Conservation (phyloP, 371 early-diverging fungal genomes). For the Amoeboaphelidium protococcarum region DNA sequence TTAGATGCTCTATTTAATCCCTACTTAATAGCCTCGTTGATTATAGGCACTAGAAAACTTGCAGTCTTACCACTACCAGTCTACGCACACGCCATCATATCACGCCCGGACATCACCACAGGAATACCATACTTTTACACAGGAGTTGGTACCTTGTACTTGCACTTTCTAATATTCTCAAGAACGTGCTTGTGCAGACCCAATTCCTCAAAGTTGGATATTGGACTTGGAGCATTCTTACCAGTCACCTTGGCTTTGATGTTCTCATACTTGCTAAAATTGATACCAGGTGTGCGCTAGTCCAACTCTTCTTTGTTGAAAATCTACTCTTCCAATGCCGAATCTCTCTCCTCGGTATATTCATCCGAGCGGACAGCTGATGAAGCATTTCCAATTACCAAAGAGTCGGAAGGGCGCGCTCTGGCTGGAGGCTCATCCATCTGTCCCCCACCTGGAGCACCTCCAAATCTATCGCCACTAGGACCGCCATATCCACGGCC, state of each 20-base stretch:
- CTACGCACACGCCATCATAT: conserved; percentile 73
- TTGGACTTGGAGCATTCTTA: not conserved
- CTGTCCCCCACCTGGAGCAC: too few relatives aligned
- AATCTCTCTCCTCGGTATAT: not conserved
- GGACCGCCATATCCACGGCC: too few relatives aligned
- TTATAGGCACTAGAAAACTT: conserved; percentile 74
- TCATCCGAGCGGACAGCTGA: not conserved
- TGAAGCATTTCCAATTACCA: not conserved
- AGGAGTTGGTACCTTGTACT: conserved; percentile 66
- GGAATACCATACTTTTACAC: conserved; percentile 88
- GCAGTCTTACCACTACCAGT: conserved; percentile 98
- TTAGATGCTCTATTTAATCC: not conserved
- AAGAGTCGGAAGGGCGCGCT: too few relatives aligned
- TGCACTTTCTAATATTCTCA: not conserved
- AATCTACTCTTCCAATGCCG: not conserved
- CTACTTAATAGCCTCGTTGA: conserved; percentile 7
- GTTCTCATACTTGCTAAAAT: not conserved
- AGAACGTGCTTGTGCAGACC: not conserved
- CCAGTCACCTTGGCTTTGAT: not conserved
- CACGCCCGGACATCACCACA: conserved; percentile 42
- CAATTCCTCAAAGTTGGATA: not conserved
- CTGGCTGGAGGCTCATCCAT: too few relatives aligned
- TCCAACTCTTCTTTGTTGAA: too few relatives aligned
- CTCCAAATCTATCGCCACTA: too few relatives aligned
- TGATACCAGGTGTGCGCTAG: not conserved